A percentile compares a stretch with the other conserved stretches of the same genome.
These are phyloP conservation scores for Penicillium decumbens DNA, from an alignment of 2,329 filamentous ascomycete genomes.

Conservation along the genomic window DNA sequence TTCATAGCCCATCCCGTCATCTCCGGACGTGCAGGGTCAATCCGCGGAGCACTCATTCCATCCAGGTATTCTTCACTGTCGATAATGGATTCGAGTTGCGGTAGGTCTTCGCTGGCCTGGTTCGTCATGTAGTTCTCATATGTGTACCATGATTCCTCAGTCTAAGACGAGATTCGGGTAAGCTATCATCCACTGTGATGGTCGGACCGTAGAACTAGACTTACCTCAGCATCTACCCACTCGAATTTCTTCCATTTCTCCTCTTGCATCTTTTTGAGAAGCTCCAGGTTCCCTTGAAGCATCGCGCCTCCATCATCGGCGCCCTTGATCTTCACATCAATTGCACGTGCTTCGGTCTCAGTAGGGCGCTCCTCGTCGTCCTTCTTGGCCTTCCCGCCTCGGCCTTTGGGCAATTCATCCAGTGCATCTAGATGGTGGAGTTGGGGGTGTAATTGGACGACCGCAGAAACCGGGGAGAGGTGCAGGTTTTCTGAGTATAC, in stretches of 20 bases:
- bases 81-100: conserved; percentile 52
- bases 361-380: conserved; percentile 46
- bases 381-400: conserved; percentile 35
- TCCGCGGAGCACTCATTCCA: conserved; percentile 55
- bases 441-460: conserved; percentile 85
- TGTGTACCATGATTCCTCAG: conserved; percentile 66
- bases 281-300: conserved; percentile 67
- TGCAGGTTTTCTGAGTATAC: conserved; percentile 67
- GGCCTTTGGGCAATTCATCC: conserved; percentile 56
- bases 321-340: conserved; percentile 82
- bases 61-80: conserved; percentile 59
- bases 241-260: conserved; percentile 76
- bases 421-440: conserved; percentile 88
- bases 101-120: conserved; percentile 41
- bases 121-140: conserved; percentile 70
- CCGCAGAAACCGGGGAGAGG: conserved; percentile 73
- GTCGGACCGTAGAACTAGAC: conserved; percentile 1
- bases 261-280: conserved; percentile 71
- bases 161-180: conserved; percentile 30
- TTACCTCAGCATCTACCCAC: conserved; percentile 52
- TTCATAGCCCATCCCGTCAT: conserved; percentile 46
- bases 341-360: conserved; percentile 61
- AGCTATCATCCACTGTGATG: conserved; percentile 1
- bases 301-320: conserved; percentile 62
- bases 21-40: conserved; percentile 42